Conservation (phyloP, 2,329 filamentous ascomycete species). For the Phoma herbarum region DNA sequence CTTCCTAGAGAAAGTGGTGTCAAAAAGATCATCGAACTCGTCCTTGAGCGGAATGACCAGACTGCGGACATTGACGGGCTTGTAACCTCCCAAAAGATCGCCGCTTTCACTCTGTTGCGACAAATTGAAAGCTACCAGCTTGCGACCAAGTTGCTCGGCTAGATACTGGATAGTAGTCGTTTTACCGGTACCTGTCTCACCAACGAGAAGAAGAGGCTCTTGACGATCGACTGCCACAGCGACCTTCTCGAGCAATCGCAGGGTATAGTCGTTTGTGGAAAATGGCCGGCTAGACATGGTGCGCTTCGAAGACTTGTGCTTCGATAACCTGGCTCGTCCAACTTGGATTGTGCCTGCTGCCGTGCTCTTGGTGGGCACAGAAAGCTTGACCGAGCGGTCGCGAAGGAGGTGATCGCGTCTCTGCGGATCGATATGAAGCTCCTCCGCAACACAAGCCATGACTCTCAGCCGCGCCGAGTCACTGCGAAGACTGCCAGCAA, state of each 20-base stretch:
- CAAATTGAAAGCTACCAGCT: conserved; percentile 90
- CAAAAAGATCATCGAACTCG: conserved; percentile 90
- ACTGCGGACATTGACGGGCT: conserved; percentile 89
- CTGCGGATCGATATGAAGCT: conserved; percentile 86
- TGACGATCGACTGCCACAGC: conserved; percentile 80
- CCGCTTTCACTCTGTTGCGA: conserved; percentile 98
- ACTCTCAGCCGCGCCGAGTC: conserved; percentile 67
- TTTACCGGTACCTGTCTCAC: conserved; percentile 98
- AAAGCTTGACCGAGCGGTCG: conserved; percentile 73
- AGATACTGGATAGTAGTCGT: conserved; percentile 96
- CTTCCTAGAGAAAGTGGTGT: conserved; percentile 83
- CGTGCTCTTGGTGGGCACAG: conserved; percentile 46
- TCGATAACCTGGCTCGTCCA: conserved; percentile 58
- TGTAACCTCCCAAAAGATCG: conserved; percentile 95
- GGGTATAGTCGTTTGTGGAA: conserved; percentile 86
- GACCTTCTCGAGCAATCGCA: conserved; percentile 86
- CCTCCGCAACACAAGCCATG: conserved; percentile 78
- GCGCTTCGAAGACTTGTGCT: conserved; percentile 53
- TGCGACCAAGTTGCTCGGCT: conserved; percentile 82
- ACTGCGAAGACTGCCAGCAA: conserved; percentile 80
- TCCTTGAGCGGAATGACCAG: conserved; percentile 90
- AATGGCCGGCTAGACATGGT: conserved; percentile 65
- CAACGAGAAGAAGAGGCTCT: conserved; percentile 95
- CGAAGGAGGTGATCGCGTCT: conserved; percentile 79
- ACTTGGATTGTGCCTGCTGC: conserved; percentile 43